Evolutionary conservation across 352 stramenopile genomes (phyloP).

Genomic region (Elongisporangium anandrum): DNA sequence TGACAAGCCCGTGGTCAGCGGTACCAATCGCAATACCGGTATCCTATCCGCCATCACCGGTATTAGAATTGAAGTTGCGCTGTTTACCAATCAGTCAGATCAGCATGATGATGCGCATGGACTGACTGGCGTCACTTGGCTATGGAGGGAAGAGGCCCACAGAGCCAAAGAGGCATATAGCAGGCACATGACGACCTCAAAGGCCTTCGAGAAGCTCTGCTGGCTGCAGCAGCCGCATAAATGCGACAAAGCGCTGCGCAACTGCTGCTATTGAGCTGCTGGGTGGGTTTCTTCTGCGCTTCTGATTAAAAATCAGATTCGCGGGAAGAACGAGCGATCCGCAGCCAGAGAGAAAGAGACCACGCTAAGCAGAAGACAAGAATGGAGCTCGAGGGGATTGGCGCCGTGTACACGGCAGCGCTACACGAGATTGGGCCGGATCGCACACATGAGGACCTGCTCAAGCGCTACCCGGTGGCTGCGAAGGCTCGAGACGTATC

Average conservation of each 20-base stretch:
- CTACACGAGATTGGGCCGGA: background rate
- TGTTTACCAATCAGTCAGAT: conserved; percentile 1
- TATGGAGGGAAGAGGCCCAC: background rate
- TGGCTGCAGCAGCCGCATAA: background rate
- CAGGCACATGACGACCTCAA: background rate
- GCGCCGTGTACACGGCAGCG: background rate
- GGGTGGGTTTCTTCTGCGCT: background rate
- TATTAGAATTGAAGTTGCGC: background rate
- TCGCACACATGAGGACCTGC: background rate
- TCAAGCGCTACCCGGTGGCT: background rate
- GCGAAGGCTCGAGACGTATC: background rate
- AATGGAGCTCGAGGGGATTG: background rate
- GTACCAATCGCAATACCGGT: conserved; percentile 1
- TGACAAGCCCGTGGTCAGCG: background rate
- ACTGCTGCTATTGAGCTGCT: background rate
- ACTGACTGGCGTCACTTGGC: background rate
- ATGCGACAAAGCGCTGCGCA: background rate
- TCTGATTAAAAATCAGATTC: background rate
- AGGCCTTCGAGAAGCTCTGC: too few relatives aligned
- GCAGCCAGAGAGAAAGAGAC: background rate
- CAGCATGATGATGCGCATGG: background rate
- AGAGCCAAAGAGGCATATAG: background rate
- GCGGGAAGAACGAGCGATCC: background rate
- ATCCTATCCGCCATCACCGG: background rate
- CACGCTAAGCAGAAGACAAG: background rate